Conservation (phyloP, 2,329 filamentous ascomycete species). For the Ceratocystis harringtonii region DNA sequence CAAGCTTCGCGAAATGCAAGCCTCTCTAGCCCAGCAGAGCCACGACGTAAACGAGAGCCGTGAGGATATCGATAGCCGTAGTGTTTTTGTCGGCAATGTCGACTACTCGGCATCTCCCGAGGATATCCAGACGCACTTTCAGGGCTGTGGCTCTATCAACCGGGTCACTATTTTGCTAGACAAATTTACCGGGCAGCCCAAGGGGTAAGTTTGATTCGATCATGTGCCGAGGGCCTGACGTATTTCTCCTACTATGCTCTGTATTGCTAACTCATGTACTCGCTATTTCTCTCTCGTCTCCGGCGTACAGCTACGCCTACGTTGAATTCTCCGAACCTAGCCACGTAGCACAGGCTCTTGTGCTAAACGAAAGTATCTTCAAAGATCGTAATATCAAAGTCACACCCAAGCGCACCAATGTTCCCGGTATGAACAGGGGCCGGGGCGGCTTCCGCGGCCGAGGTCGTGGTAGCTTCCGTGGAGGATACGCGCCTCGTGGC, state of each 20-base stretch:
- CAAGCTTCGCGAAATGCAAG: constrained; percentile 77
- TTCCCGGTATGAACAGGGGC: constrained; percentile 84
- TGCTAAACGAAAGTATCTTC: constrained; percentile 92
- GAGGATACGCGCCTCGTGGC: constrained; percentile 33
- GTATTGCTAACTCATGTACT: neutral
- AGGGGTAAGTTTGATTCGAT: constrained; percentile 53
- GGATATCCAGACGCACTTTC: constrained; percentile 96
- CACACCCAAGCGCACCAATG: constrained; percentile 82
- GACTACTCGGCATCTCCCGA: constrained; percentile 95
- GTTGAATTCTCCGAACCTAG: constrained; percentile 94
- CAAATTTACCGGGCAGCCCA: constrained; percentile 98
- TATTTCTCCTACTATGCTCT: neutral
- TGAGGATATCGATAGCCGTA: constrained; percentile 86
- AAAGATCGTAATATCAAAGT: constrained; percentile 94
- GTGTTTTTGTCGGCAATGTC: constrained; percentile 96
- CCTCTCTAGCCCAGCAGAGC: constrained; percentile 67
- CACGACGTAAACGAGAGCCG: constrained; percentile 80
- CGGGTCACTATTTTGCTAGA: constrained; percentile 93
- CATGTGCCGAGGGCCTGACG: neutral
- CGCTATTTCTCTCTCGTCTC: constrained; percentile 17
- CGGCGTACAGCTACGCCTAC: constrained; percentile 68
- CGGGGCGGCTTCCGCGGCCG: constrained; percentile 38
- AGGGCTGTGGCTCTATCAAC: constrained; percentile 94
- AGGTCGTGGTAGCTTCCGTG: constrained; percentile 36
- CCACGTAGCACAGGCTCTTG: constrained; percentile 81